Evolutionary conservation across 176 grass and related monocot species (phyloP), one percentile per base, ranked within the genome.

Genomic region (Bothriochloa decipiens): DNA sequence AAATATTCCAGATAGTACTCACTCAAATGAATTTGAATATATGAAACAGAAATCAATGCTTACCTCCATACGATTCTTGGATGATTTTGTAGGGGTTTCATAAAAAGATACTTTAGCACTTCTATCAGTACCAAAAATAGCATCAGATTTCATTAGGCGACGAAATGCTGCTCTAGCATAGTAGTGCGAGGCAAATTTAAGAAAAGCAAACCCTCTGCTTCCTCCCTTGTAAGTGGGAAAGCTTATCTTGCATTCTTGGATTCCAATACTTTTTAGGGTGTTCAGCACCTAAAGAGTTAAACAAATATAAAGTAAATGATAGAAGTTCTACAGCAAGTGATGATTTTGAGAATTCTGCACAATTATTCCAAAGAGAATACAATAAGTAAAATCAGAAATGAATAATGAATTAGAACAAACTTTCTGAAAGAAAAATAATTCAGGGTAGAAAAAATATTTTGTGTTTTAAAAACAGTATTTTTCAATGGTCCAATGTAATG

Each of bases 61-160:
- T 92, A 97, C 94, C 94, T 90, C 83, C 76, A 72, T 37, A 67
- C 87, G 36, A 79, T 88, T 87, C 68, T 91, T 84, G 72, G 49
- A 91, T 70, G 81, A 27, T 60, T 88, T 47, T 80, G 75, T 61
- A 17, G 83, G 62, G 8, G 50, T 71, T 86, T 74, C 87, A 74
- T 83, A 77, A 90, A 94, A 94, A 79, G 85, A 81, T 88, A 94
- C 94, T 70, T 86, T 90, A 60, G 81, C 89, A 52, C 85, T 94
- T 77, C 71, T 83, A 76, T 86, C 75, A 88, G 71, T 82, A 20
- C 88, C 89, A 82, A 94, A 67, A 35, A 85, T 64, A 75, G 72
- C 85, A 90, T 91, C 89, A 52, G 89, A 73, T 91, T 88, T 86
- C 76, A 60, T 72, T 72, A 97, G 84, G 68, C 72, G 82, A 17